Base-by-base conservation (phyloP, 805 yeast species). In the Kuraishia hungarica region DNA sequence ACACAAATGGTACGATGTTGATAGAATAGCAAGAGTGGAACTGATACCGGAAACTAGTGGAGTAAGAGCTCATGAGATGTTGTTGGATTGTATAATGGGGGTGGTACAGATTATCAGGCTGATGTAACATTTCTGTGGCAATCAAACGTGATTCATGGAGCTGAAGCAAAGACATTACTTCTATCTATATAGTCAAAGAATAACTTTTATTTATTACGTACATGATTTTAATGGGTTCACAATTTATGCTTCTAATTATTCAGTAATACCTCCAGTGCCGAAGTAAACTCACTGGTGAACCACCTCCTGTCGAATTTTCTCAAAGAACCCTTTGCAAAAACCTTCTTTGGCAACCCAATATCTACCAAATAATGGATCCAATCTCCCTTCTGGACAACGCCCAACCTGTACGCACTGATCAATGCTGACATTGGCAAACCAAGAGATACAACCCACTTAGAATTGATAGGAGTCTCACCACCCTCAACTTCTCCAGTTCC, bases 351-450 rank as follows among this genome's bases (percentile, higher is more conserved):
- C 13, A 84, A 74, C 13, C 94, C 94, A 56, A 83, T 74, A 62
- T 89, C 96, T 17, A 87, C 76, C 57, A 87, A 71, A 57, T 80
- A 83, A 60, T 86, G 88, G 8, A 68, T 64, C 62, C 80, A 72
- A 22, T 83, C 84, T 7, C 74, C 77, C 43, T 67, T 74, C n/a
- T 67, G 65, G 52, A 78, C 72, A 26, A 72, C 67, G 6, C 83
- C 82, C 60, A 81, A 79, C 51, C 79, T 76, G 68, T 85, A 84
- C 2, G 87, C 82, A 59, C 81, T 81, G 17, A 79, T 63, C 24
- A 86, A 62, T 0, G 91, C 87, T 21, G 80, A 77, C 51, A 87
- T 67, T 2, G 96, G 96, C 59, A 90, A 71, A 1, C 94, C 96
- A 62, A 84, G 70, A 39, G 92, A 84, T 2, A 85, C 78, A 43